phyloP scores from a whole-genome alignment of 805 yeast species.

The Suhomyces tanzawaensis region DNA sequence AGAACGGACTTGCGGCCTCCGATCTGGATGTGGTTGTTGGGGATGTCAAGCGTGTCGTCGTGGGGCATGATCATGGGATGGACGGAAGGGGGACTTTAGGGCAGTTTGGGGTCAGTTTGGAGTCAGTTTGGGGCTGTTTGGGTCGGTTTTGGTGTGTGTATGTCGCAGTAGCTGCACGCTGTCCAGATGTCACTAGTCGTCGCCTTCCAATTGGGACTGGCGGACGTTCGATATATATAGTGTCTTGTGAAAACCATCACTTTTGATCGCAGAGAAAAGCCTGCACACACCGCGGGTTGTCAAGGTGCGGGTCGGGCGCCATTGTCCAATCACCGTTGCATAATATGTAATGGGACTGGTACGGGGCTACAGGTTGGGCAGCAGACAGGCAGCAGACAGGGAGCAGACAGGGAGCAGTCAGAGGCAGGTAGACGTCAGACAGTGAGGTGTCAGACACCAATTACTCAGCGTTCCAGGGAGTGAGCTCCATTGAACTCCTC shows the following conservation, averaged over 20 bases:
- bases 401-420: too few relatives aligned
- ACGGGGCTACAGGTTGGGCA: too few relatives aligned
- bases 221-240: too few relatives aligned
- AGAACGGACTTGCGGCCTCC: constrained; percentile 89
- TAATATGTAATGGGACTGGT: background rate
- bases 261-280: background rate
- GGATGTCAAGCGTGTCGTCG: constrained; percentile 13
- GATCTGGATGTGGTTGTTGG: constrained; percentile 44
- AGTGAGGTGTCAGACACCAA: too few relatives aligned
- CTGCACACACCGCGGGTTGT: background rate
- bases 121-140: background rate
- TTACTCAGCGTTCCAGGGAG: too few relatives aligned
- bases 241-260: background rate
- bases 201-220: too few relatives aligned
- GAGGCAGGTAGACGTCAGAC: too few relatives aligned
- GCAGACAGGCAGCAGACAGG: background rate
- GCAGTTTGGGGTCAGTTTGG: constrained; percentile 1
- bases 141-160: background rate
- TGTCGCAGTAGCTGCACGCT: background rate
- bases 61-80: constrained; percentile 5
- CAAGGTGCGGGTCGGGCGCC: background rate
- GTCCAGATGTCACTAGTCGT: too few relatives aligned
- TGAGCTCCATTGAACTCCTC: too few relatives aligned
- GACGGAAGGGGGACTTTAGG: too few relatives aligned
- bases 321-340: constrained; percentile 1